Conservation (phyloP, 176 grass and related monocot genomes). For the Eleusine indica region DNA sequence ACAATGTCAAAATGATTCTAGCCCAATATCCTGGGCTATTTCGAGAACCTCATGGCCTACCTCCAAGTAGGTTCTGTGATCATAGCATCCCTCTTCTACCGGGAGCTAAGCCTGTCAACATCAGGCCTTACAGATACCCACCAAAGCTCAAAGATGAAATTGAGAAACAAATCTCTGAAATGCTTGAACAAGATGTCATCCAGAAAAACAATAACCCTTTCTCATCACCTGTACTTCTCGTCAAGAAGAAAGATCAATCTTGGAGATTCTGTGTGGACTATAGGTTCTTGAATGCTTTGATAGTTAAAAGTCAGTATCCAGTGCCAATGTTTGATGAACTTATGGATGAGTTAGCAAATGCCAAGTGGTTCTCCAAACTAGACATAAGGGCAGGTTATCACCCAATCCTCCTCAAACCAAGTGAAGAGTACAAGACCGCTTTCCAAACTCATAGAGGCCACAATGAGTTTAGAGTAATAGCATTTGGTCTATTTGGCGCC, state of each 20-base stretch:
- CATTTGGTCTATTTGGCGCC: neutral
- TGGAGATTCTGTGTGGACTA: neutral
- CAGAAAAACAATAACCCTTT: neutral
- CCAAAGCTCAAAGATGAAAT: neutral
- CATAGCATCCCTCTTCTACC: neutral
- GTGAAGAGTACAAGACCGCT: neutral
- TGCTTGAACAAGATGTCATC: neutral
- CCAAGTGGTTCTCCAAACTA: neutral
- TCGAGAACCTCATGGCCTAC: neutral
- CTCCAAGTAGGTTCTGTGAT: neutral
- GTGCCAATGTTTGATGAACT: neutral
- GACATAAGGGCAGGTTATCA: neutral
- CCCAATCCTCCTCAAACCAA: neutral
- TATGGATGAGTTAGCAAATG: neutral
- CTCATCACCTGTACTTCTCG: neutral
- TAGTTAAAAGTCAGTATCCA: neutral
- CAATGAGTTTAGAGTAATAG: neutral
- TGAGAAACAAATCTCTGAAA: neutral
- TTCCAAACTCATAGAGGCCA: neutral
- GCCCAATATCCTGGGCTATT: neutral
- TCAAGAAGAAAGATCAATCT: neutral
- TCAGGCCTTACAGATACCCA: neutral
- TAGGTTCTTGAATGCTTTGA: neutral
- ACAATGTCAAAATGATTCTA: neutral
- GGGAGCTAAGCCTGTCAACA: neutral